Conservation (phyloP, 2,329 filamentous ascomycete genomes). For the Penicillium decumbens region DNA sequence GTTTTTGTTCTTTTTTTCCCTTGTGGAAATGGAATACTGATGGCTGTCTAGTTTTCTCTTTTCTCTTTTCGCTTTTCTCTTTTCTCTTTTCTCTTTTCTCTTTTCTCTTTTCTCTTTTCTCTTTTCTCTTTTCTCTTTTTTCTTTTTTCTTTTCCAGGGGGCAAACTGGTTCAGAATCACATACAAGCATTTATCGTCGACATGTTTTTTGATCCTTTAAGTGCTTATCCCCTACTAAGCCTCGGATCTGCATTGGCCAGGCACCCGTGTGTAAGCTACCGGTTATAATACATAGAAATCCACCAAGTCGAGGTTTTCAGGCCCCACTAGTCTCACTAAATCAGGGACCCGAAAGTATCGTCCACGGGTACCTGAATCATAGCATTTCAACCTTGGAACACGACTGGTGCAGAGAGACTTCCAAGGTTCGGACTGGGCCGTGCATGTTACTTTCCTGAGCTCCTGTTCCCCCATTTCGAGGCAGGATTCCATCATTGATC, state of each 20-base stretch:
- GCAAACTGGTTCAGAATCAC: not conserved
- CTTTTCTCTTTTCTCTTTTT: not conserved
- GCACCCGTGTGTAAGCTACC: conserved; percentile 1
- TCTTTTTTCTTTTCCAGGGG: not conserved
- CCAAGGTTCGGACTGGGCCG: not conserved
- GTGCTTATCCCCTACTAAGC: not conserved
- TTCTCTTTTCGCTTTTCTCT: not conserved
- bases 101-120: not conserved
- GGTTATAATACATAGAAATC: not conserved
- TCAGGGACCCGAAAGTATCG: no score
- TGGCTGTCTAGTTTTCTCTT: not conserved
- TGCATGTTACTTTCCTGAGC: not conserved
- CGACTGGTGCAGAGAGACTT: not conserved
- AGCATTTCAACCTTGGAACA: not conserved
- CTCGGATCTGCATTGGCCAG: not conserved
- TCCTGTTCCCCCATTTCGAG: not conserved
- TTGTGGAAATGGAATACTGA: not conserved
- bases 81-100: not conserved
- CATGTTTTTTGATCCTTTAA: not conserved
- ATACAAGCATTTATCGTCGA: not conserved
- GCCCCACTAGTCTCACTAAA: not conserved
- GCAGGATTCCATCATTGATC: not conserved
- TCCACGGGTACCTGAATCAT: not conserved
- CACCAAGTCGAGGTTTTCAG: conserved; percentile 1
- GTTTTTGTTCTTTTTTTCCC: not conserved